Base-by-base conservation (phyloP, 805 yeast genomes). In the Metschnikowia noctiluminum region DNA sequence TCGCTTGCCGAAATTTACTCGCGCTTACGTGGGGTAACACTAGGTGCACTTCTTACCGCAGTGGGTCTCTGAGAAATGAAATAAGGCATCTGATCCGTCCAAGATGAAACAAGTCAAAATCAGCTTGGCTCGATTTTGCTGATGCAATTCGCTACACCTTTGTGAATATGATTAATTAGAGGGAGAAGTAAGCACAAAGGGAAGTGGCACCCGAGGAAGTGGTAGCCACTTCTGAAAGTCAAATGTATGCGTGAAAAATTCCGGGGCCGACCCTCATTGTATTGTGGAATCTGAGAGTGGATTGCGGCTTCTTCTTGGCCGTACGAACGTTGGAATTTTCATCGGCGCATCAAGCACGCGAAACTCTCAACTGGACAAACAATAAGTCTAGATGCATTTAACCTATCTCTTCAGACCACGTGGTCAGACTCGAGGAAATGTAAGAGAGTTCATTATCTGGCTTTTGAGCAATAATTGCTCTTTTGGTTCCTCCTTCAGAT, bases 1-100 rank as follows among this genome's bases (percentile, higher is more conserved):
- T 30, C 38, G 43, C 43, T 41, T 27, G 16, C 43, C 11, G 26
- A 28, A 10, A 15, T n/a, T 30, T 13, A 28, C 26, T 32, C 46
- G 46, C 46, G 32, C 35, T 41, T 14, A 32, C 42, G 38, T 31
- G 45, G 49, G 41, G 49, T 31, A n/a, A 13, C 2, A 21, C 14
- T 34, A 31, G 36, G 49, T 26, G 45, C 42, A 41, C 45, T 37
- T 12, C 26, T 14, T 46, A 16, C 42, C 32, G 36, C 16, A 10
- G 42, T 35, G 39, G 40, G 48, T 13, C 2, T n/a, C 36, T 30
- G 10, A 7, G 2, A 14, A 34, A 14, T 11, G 15, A 14, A 34
- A 34, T 34, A 6, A 14, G 15, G 12, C 8, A 12, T 11, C n/a
- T 34, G 9, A 7, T 7, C 36, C 36, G 31, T 8, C 28, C 11